Evolutionary conservation across 495 filamentous ascomycete species (phyloP), one percentile per base, ranked within the genome.

Genomic region (Annulohypoxylon nitens): DNA sequence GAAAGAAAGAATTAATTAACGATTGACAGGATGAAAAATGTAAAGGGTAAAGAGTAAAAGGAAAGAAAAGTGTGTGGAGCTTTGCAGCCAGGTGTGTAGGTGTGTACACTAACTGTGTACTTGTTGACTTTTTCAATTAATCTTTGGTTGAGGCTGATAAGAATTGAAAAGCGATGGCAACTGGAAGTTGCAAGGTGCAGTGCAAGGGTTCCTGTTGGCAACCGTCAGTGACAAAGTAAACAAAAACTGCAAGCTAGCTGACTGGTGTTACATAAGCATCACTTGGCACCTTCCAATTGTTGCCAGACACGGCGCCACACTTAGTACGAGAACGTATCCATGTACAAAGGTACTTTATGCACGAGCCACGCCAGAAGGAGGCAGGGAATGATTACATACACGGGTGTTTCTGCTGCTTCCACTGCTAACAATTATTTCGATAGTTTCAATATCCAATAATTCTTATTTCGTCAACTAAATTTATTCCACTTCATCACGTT

Each of bases 221-320:
- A 73, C 73, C 33, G 45, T 62, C 37, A 61, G 43, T 25, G 39
- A 55, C 36, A 59, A 73, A 76, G 74, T 76, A 76, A 76, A 76
- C 70, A 76, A 76, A 76, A 59, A 2, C 61, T 59, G 39, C 23
- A 20, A 30, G 26, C 20, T 30, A 53, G 14, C 7, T 26, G 20
- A 58, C 54, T 3, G 9, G 30, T 36, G 6, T 58, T 34, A 55
- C 12, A 23, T 55, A 55, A 55, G n/a, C 47, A 20, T n/a, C 7
- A 55, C 30, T 11, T 10, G 14, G 30, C 10, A 30, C 9, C 25
- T 18, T 53, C 10, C 18, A 30, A 53, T 4, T 30, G 30, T 30
- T 30, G 30, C 30, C 5, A 6, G 3, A 30, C 30, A 30, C 30
- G 30, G 30, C 30, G 30, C 30, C 30, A 30, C 30, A 30, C 30